phyloP scores from a whole-genome alignment of 352 stramenopile genomes.

The Phytophthora boehmeriae region DNA sequence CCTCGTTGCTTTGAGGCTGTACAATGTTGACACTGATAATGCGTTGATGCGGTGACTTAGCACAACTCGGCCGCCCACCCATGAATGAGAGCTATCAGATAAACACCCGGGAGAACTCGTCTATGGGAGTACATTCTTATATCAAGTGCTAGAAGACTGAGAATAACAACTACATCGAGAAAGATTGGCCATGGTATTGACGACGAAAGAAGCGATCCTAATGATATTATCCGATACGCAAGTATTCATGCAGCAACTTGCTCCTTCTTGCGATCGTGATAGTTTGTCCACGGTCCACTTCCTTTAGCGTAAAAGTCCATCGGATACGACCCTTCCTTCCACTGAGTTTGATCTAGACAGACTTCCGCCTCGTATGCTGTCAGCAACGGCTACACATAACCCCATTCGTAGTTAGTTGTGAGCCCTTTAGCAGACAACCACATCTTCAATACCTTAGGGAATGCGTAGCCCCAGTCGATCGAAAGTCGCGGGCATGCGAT shows the following conservation, averaged over 20 bases:
- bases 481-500: slow-evolving; percentile 98
- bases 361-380: slow-evolving; percentile 98
- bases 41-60: slow-evolving; percentile 10
- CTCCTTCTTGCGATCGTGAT: slow-evolving; percentile 72
- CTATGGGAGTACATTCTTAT: slow-evolving; percentile 10
- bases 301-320: slow-evolving; percentile 99
- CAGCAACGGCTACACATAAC: slow-evolving; percentile 86
- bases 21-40: slow-evolving; percentile 7
- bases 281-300: slow-evolving; percentile 98
- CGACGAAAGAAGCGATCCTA: slow-evolving; percentile 25
- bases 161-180: slow-evolving; percentile 7
- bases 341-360: slow-evolving; percentile 89
- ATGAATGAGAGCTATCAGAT: slow-evolving; percentile 13
- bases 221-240: slow-evolving; percentile 9
- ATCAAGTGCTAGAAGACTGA: slow-evolving; percentile 25
- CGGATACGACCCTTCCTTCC: slow-evolving; percentile 93
- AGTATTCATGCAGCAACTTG: slow-evolving; percentile 14
- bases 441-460: slow-evolving; percentile 73
- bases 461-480: slow-evolving; percentile 99
- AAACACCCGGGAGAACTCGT: background rate
- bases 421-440: background rate
- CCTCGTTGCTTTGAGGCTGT: background rate
- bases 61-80: slow-evolving; percentile 19
- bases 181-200: slow-evolving; percentile 27
- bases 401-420: background rate